These are phyloP conservation scores for Coelastrella sp. DNA, from an alignment of 139 green algal genomes.

Conservation along the genomic window DNA sequence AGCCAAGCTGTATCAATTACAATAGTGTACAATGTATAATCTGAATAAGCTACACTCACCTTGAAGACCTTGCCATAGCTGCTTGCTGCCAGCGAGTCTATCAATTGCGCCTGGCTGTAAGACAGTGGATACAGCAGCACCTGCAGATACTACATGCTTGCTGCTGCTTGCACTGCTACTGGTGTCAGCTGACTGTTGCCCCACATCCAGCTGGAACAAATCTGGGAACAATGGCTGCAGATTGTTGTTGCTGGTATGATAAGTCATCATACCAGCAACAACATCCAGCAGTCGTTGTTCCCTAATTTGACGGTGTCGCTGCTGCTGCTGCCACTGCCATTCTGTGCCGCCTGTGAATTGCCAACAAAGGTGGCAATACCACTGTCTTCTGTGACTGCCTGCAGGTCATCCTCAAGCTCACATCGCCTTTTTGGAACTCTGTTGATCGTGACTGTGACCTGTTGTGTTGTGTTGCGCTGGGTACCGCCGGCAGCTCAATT, in stretches of 20 bases:
- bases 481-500: background rate
- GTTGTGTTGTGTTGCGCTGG: background rate
- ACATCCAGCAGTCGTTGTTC: too few relatives aligned
- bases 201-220: background rate
- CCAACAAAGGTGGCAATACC: background rate
- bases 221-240: background rate
- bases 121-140: background rate
- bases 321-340: background rate
- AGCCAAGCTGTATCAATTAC: too few relatives aligned
- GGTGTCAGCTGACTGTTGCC: background rate
- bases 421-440: background rate
- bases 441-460: too few relatives aligned
- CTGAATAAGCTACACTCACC: background rate
- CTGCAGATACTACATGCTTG: background rate
- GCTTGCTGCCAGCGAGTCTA: background rate
- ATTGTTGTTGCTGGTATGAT: too few relatives aligned
- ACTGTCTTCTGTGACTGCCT: background rate
- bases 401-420: background rate
- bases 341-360: too few relatives aligned
- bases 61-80: background rate
- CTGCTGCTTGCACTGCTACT: conserved; percentile 9
- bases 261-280: too few relatives aligned
- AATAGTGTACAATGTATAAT: too few relatives aligned
- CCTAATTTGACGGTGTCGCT: background rate
- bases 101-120: background rate